A percentile compares a stretch with the other conserved stretches of the same genome.
Conservation (phyloP, 2,329 filamentous ascomycete species). For the Alternaria panax region DNA sequence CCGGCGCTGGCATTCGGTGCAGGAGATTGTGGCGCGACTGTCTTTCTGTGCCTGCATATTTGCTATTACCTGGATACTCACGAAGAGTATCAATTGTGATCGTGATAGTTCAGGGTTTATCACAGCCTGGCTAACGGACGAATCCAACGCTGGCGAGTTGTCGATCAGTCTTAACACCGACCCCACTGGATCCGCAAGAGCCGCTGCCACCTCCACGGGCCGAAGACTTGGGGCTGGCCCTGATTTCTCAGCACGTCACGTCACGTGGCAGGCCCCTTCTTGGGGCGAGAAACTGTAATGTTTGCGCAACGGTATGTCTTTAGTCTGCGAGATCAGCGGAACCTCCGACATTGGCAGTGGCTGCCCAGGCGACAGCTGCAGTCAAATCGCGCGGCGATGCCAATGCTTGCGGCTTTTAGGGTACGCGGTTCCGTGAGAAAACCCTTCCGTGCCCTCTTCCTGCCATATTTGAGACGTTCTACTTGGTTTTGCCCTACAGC, state of each 20-base stretch:
- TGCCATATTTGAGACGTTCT: neutral
- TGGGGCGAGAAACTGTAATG: neutral
- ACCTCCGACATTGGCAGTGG: neutral
- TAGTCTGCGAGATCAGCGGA: neutral
- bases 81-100: neutral
- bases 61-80: neutral
- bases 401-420: neutral
- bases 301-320: neutral
- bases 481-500: neutral
- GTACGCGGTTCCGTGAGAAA: neutral
- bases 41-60: constrained; percentile 38
- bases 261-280: constrained; percentile 4
- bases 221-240: neutral
- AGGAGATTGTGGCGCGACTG: constrained; percentile 44
- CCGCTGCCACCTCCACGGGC: constrained; percentile 14
- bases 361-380: neutral
- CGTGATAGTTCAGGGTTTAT: constrained; percentile 1
- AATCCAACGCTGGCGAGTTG: constrained; percentile 4
- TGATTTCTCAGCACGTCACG: constrained; percentile 10
- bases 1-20: constrained; percentile 59
- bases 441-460: neutral
- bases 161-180: constrained; percentile 9
- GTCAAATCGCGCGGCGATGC: neutral
- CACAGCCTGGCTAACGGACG: constrained; percentile 8
- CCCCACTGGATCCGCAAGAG: constrained; percentile 12